Base-by-base conservation (phyloP, 306 rosid genomes). In the Senna tora region DNA sequence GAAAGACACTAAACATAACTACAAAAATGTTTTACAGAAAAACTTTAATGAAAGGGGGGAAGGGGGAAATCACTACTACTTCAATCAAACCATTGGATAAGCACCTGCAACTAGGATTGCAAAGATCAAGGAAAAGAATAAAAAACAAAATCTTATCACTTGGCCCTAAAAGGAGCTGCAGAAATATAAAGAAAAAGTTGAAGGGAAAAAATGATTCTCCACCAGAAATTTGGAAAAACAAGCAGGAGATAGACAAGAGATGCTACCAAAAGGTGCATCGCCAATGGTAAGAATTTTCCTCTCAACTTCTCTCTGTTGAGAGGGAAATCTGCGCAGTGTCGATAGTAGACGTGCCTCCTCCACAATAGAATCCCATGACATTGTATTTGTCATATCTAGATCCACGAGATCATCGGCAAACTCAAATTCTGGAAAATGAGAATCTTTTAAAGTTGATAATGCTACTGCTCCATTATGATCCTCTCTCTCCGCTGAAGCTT, bases 211-310 rank as follows among this genome's bases (percentile, higher is more conserved):
- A 25, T 25, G 1, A 25, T 25, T 25, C 30, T 25, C 30, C 30
- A 25, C 30, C 4, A 71, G 56, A 63, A 60, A 61, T 46, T 68
- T 57, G 30, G 56, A 49, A 76, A 36, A 39, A 20, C 28, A 7
- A 55, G 12, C 2, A 28, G 17, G 17, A 53, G 34, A 21, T 14
- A 11, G 22, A 47, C 21, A 10, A 34, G 30, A 53, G 22, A 45
- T 38, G 66, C 19, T 55, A 71, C 73, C 76, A 20, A 63, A 70
- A 42, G 71, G 42, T 47, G 12, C 53, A 63, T 39, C 69, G 17
- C 22, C 46, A 52, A 13, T 28, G 51, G 56, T 30, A 42, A 56
- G 34, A 42, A 52, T 25, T 41, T 25, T 43, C n/a, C 12, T 71
- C 56, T 47, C 15, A 67, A 71, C 79, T 22, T 46, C 19, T 6